phyloP scores from a whole-genome alignment of 371 early-diverging fungal genomes.

The Choanephora cucurbitarum region DNA sequence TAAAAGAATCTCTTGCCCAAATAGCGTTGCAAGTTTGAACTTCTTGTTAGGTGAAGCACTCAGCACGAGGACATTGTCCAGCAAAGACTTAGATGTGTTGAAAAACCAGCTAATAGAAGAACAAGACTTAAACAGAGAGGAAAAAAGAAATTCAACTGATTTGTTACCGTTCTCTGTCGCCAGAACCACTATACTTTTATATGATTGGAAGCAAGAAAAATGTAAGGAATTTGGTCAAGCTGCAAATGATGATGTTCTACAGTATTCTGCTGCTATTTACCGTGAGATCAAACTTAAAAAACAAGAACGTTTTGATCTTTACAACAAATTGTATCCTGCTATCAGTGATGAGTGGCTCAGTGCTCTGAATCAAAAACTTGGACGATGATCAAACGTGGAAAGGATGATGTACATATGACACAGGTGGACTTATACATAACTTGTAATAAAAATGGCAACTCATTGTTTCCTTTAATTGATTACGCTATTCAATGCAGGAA shows the following conservation, averaged over 20 bases:
- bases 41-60: conserved; percentile 13
- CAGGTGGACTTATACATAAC: no score
- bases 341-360: conserved; percentile 30
- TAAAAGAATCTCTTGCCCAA: conserved; percentile 3
- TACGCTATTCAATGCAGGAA: no score
- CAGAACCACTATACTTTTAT: conserved; percentile 14
- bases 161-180: conserved; percentile 22
- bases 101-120: background rate
- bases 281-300: conserved; percentile 27
- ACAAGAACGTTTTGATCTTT: conserved; percentile 16
- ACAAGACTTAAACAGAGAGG: conserved; percentile 4
- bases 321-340: conserved; percentile 23
- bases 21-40: conserved; percentile 20
- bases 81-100: conserved; percentile 3
- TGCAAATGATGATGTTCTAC: background rate
- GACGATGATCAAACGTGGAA: background rate
- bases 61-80: conserved; percentile 7
- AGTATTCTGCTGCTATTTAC: conserved; percentile 22
- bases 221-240: conserved; percentile 2
- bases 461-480: no score
- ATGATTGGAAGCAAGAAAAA: conserved; percentile 22
- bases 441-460: no score
- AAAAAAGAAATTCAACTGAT: conserved; percentile 23
- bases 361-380: conserved; percentile 14
- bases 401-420: background rate